phyloP scores from a whole-genome alignment of 352 stramenopile genomes.

The Lagenidium giganteum region DNA sequence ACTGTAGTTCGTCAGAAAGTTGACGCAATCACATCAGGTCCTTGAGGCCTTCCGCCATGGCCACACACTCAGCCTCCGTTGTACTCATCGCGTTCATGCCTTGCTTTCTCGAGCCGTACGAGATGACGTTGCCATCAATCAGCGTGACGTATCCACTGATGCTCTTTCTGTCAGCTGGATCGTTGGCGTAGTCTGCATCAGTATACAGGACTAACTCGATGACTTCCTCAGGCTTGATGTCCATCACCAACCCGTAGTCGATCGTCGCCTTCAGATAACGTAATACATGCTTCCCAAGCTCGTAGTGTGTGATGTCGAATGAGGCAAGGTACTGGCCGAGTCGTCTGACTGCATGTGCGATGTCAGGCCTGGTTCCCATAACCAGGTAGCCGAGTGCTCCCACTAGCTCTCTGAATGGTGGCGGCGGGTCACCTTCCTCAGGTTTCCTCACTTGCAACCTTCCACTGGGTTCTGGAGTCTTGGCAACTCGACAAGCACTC shows the following conservation, averaged over 20 bases:
- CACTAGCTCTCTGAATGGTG: slow-evolving; percentile 5
- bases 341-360: slow-evolving; percentile 10
- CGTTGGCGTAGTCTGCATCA: slow-evolving; percentile 23
- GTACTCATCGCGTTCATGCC: slow-evolving; percentile 21
- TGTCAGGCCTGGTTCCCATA: slow-evolving; percentile 14
- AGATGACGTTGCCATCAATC: slow-evolving; percentile 16
- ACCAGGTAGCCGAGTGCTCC: slow-evolving; percentile 15
- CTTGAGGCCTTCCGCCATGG: slow-evolving; percentile 12
- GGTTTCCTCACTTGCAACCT: too few species aligned
- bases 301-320: slow-evolving; percentile 1
- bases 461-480: slow-evolving; percentile 16
- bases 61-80: slow-evolving; percentile 20
- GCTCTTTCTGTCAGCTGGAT: slow-evolving; percentile 9
- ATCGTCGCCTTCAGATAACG: slow-evolving; percentile 2
- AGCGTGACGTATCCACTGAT: slow-evolving; percentile 20
- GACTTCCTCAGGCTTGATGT: too few species aligned
- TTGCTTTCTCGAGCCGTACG: slow-evolving; percentile 22
- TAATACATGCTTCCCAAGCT: slow-evolving; percentile 5
- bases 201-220: slow-evolving; percentile 5
- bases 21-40: slow-evolving; percentile 18
- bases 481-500: neutral
- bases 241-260: slow-evolving; percentile 1
- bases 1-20: slow-evolving; percentile 12
- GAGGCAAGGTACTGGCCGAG: slow-evolving; percentile 9
- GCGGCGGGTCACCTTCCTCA: too few species aligned